Evolutionary conservation across 345 rosid species (phyloP).

Genomic region (Angophora floribunda): DNA sequence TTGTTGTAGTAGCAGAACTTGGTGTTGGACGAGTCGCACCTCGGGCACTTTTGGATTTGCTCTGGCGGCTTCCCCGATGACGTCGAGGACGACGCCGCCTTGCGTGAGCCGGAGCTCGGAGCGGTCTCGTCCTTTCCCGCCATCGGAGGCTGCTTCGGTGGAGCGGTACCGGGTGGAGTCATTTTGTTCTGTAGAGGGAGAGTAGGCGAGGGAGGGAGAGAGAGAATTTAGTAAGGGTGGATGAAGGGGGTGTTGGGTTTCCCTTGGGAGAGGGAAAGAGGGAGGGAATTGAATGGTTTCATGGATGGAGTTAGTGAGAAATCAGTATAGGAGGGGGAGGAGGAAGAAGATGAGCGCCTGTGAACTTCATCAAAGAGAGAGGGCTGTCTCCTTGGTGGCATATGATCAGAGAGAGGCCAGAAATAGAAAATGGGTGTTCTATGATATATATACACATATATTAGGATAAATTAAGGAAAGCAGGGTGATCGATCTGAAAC

Average conservation of each 20-base stretch:
- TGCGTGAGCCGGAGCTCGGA: not conserved
- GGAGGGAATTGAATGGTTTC: constrained; percentile 28
- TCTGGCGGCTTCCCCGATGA: constrained; percentile 4
- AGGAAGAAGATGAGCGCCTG: constrained; percentile 24
- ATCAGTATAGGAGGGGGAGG: not conserved
- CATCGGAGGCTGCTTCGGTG: not conserved
- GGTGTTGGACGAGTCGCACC: constrained; percentile 84
- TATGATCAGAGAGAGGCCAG: not conserved
- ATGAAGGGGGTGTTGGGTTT: not conserved
- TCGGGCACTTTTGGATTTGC: constrained; percentile 47
- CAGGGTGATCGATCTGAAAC: not conserved
- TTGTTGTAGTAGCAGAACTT: constrained; percentile 94
- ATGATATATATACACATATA: not conserved
- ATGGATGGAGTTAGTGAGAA: constrained; percentile 30
- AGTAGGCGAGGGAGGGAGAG: not conserved
- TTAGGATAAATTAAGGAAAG: not conserved
- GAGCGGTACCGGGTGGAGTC: not conserved
- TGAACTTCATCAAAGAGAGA: constrained; percentile 47
- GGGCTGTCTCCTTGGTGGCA: not conserved
- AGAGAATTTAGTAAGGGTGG: not conserved
- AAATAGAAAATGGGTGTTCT: not conserved
- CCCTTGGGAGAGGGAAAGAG: not conserved
- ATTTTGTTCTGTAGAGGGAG: not conserved
- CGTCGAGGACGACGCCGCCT: not conserved
- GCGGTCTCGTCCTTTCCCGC: not conserved